These are phyloP conservation scores for Fusarium sp. DNA, from an alignment of 2,329 filamentous ascomycete genomes.

Conservation along the genomic window DNA sequence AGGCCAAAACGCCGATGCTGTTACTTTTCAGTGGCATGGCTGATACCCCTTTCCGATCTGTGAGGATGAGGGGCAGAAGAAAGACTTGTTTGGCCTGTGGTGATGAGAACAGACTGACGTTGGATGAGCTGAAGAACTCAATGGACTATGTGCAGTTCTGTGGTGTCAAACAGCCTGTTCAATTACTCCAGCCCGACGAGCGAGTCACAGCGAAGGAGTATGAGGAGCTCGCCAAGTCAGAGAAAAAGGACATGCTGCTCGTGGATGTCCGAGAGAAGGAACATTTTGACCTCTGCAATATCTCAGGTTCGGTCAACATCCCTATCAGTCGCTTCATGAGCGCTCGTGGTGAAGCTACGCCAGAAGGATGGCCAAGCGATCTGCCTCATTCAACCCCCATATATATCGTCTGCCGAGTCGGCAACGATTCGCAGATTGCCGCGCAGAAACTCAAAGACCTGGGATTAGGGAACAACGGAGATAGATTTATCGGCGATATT, in stretches of 20 bases:
- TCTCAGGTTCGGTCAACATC: constrained; percentile 80
- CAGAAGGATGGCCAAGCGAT: constrained; percentile 52
- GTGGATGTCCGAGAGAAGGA: constrained; percentile 87
- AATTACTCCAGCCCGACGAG: constrained; percentile 68
- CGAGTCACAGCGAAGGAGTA: constrained; percentile 74
- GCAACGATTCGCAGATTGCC: constrained; percentile 81
- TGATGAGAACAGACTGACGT: constrained; percentile 63
- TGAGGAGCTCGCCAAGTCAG: constrained; percentile 41
- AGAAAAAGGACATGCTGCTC: constrained; percentile 60
- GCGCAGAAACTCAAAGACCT: constrained; percentile 71
- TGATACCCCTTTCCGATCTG: constrained; percentile 70
- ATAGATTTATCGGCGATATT: constrained; percentile 74
- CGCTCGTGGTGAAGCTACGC: constrained; percentile 48
- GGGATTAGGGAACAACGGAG: constrained; percentile 60
- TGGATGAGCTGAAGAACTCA: constrained; percentile 67
- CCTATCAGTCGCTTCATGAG: constrained; percentile 66
- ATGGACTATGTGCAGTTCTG: constrained; percentile 91
- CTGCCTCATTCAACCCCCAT: constrained; percentile 62
- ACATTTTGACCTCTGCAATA: constrained; percentile 81
- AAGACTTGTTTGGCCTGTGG: constrained; percentile 82
- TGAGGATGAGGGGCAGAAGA: constrained; percentile 76
- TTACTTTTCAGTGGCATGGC: constrained; percentile 60
- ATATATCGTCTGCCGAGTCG: constrained; percentile 77
- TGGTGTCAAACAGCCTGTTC: constrained; percentile 66
- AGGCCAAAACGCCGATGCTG: constrained; percentile 45